Conservation (phyloP, 1,284 basidiomycete genomes). For the Leccinum pseudoinsigne region DNA sequence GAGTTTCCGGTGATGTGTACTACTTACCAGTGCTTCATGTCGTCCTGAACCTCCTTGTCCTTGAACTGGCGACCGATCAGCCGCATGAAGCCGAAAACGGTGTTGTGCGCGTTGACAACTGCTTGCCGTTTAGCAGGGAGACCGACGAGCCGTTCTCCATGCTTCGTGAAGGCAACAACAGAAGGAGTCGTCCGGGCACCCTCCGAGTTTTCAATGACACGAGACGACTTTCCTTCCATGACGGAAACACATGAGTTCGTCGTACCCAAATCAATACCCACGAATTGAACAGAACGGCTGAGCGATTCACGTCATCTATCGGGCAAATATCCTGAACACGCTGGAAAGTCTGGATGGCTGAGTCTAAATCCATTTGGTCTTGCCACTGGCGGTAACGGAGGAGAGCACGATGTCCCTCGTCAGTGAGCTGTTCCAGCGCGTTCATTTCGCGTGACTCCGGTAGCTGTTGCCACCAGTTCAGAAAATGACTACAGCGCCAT, state of each 20-base stretch:
- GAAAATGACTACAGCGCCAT: no score
- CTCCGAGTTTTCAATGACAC: conserved; percentile 97
- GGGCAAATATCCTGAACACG: no score
- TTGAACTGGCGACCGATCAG: conserved; percentile 93
- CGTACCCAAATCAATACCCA: conserved; percentile 85
- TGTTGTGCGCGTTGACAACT: conserved; percentile 95
- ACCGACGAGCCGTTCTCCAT: conserved; percentile 91
- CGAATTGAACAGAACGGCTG: conserved; percentile 12
- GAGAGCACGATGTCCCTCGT: no score
- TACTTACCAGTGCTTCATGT: conserved; percentile 75
- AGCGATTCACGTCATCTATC: no score
- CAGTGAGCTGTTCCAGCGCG: no score
- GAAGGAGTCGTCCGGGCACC: conserved; percentile 98
- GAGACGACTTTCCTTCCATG: conserved; percentile 94
- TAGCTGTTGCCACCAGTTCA: no score
- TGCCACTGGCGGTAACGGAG: no score
- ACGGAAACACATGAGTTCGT: conserved; percentile 94
- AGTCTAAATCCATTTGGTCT: no score
- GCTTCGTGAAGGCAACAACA: conserved; percentile 97
- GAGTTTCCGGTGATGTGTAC: not conserved
- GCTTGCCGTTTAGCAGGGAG: conserved; percentile 97
- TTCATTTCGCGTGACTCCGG: no score
- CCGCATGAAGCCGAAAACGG: conserved; percentile 96
- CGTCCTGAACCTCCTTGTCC: conserved; percentile 93
- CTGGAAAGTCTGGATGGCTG: no score